Percentiles rank a stretch among this genome's conserved stretches.
phyloP scores from a whole-genome alignment of 83 land plant species.

The Picea abies region DNA sequence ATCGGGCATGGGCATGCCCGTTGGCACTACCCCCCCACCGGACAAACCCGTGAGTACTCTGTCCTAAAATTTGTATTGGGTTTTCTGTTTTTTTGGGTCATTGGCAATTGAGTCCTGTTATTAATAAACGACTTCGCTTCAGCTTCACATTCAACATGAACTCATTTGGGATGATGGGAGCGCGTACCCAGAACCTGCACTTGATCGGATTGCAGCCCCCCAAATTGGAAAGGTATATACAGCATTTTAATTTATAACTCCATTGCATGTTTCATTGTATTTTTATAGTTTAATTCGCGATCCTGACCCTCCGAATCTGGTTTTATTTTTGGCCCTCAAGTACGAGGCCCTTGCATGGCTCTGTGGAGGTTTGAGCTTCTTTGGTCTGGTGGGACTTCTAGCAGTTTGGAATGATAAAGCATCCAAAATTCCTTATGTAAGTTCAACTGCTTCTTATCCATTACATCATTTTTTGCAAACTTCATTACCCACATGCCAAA shows the following conservation, averaged over 20 bases:
- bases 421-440: conserved; percentile 82
- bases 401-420: conserved; percentile 94
- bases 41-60: conserved; percentile 52
- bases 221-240: conserved; percentile 72
- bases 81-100: neutral
- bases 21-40: conserved; percentile 72
- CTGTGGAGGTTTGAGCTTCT: conserved; percentile 83
- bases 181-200: conserved; percentile 78
- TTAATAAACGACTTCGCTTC: conserved; percentile 1
- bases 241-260: neutral
- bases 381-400: conserved; percentile 58
- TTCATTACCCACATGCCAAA: too few species aligned
- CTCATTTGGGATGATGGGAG: conserved; percentile 94
- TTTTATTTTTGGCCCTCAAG: conserved; percentile 34
- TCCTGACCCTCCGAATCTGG: neutral
- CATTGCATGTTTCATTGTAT: neutral
- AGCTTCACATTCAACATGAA: conserved; percentile 80
- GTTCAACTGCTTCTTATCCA: conserved; percentile 13
- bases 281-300: neutral
- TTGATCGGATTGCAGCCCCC: conserved; percentile 72
- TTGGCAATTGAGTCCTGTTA: neutral
- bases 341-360: conserved; percentile 91
- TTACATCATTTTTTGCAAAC: too few species aligned
- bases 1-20: conserved; percentile 83
- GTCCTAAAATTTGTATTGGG: neutral